Conservation (phyloP, 1,139 yeast species). For the Arxiozyma slooffiae region DNA sequence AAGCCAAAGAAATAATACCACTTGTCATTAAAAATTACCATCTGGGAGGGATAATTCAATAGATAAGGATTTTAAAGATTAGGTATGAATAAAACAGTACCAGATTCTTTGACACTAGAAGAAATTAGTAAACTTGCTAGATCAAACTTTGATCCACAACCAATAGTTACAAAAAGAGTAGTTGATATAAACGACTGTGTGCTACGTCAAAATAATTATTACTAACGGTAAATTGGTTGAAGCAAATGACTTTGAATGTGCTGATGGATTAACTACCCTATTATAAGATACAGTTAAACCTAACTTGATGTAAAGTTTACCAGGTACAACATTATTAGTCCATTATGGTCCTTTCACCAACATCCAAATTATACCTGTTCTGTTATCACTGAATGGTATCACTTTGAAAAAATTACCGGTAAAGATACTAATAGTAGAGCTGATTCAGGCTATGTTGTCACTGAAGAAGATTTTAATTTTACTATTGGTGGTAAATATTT, state of each 20-base stretch:
- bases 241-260: slow-evolving; percentile 69
- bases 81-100: slow-evolving; percentile 56
- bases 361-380: slow-evolving; percentile 79
- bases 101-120: slow-evolving; percentile 58
- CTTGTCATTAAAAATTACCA: slow-evolving; percentile 60
- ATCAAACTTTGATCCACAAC: slow-evolving; percentile 60
- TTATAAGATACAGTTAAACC: slow-evolving; percentile 77
- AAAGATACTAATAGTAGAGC: slow-evolving; percentile 36
- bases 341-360: slow-evolving; percentile 86
- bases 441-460: slow-evolving; percentile 57
- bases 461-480: slow-evolving; percentile 81
- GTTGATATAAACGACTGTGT: slow-evolving; percentile 76
- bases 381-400: slow-evolving; percentile 63
- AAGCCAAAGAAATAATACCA: slow-evolving; percentile 55
- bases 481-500: slow-evolving; percentile 87
- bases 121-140: slow-evolving; percentile 55
- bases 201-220: slow-evolving; percentile 59
- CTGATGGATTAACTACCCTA: slow-evolving; percentile 72
- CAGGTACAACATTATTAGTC: slow-evolving; percentile 76
- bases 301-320: slow-evolving; percentile 73
- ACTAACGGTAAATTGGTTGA: slow-evolving; percentile 72
- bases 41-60: slow-evolving; percentile 60
- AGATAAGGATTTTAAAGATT: slow-evolving; percentile 49
- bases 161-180: slow-evolving; percentile 67
- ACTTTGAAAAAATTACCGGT: slow-evolving; percentile 59